These are phyloP conservation scores for Neofusicoccum cordaticola DNA, from an alignment of 2,329 filamentous ascomycete species.

Conservation along the genomic window DNA sequence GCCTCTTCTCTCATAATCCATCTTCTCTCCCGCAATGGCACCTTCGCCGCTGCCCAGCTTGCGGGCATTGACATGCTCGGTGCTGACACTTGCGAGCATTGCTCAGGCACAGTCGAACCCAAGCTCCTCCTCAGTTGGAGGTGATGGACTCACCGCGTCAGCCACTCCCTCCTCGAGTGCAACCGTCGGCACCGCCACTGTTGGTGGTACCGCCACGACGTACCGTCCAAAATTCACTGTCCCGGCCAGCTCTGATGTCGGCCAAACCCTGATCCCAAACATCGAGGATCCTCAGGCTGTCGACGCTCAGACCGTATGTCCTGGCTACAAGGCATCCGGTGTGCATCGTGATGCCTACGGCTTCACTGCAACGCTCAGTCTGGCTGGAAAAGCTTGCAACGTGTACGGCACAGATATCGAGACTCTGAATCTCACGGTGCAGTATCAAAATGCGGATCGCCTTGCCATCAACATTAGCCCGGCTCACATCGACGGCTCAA, in stretches of 20 bases:
- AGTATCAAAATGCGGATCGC: conserved; percentile 63
- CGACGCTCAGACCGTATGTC: conserved; percentile 62
- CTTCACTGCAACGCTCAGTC: conserved; percentile 50
- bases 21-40: background rate
- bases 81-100: background rate
- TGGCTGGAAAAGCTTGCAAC: conserved; percentile 62
- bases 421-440: conserved; percentile 63
- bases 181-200: conserved; percentile 25
- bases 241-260: conserved; percentile 34
- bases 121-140: background rate
- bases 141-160: background rate
- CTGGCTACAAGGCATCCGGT: conserved; percentile 56
- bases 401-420: conserved; percentile 74
- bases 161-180: background rate
- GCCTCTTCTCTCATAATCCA: background rate
- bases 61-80: background rate
- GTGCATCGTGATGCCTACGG: conserved; percentile 47
- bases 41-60: background rate
- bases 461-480: conserved; percentile 70
- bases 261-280: conserved; percentile 53
- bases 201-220: conserved; percentile 29
- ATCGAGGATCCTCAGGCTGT: conserved; percentile 62
- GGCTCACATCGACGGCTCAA: conserved; percentile 58
- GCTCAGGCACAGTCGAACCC: conserved; percentile 5
- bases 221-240: conserved; percentile 36